Percentiles rank a stretch among this genome's conserved stretches.
These are phyloP conservation scores for Quillaja saponaria DNA, from an alignment of 306 rosid species.

Conservation along the genomic window DNA sequence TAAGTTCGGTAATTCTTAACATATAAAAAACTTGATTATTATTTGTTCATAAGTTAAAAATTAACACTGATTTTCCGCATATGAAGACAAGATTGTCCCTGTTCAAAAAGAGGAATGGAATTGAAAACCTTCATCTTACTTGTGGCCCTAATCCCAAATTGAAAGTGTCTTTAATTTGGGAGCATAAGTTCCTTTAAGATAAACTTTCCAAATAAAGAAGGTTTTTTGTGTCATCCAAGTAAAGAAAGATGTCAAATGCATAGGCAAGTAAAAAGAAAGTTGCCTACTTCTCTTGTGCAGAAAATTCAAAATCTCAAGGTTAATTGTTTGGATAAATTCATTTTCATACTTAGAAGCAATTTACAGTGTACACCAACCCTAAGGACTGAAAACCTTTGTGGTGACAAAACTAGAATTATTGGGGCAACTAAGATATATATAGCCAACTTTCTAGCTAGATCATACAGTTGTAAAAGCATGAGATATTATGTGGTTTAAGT, in stretches of 20 bases:
- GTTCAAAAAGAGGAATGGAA: conserved; percentile 1
- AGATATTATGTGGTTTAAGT: no score
- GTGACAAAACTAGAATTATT: no score
- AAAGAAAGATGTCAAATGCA: not conserved
- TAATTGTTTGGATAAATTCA: conserved; percentile 3
- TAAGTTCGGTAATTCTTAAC: no score
- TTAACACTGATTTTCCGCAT: no score
- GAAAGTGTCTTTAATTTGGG: not conserved
- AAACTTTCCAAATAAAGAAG: conserved; percentile 26
- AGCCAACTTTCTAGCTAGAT: no score
- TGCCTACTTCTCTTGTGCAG: not conserved
- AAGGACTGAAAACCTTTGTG: no score
- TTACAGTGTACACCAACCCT: no score
- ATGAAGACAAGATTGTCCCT: not conserved
- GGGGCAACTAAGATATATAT: no score
- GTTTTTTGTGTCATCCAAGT: conserved; percentile 5
- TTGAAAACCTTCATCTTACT: not conserved
- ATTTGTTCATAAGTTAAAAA: no score
- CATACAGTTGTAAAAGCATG: no score
- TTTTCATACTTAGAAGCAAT: no score
- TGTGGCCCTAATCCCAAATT: conserved; percentile 5
- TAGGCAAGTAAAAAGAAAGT: not conserved
- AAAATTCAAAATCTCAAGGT: conserved; percentile 1
- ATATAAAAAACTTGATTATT: no score
- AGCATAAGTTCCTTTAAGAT: conserved; percentile 21